A percentile compares a stretch with the other conserved stretches of the same genome.
phyloP scores from a whole-genome alignment of 2,329 filamentous ascomycete genomes.

The Fusarium praegraminearum region DNA sequence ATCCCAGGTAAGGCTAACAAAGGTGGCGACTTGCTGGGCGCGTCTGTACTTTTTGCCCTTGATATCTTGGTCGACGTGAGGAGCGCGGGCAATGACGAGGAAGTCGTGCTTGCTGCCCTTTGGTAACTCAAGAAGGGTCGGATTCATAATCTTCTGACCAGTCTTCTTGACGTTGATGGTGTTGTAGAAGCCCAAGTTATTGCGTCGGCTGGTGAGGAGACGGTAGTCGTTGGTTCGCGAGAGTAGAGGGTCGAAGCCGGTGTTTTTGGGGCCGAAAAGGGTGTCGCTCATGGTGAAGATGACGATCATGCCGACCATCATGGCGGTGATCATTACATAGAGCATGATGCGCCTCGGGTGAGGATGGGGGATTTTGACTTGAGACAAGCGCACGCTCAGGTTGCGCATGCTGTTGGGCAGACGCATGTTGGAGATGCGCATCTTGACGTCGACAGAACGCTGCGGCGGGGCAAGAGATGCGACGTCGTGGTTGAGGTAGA shows the following conservation, averaged over 20 bases:
- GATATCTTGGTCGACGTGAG: slow-evolving; percentile 37
- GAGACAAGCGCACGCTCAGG: slow-evolving; percentile 12
- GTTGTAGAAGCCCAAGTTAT: slow-evolving; percentile 41
- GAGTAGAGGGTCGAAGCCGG: slow-evolving; percentile 35
- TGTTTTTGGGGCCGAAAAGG: background rate
- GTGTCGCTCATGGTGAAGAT: slow-evolving; percentile 13
- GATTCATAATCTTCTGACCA: slow-evolving; percentile 43
- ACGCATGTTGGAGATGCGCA: slow-evolving; percentile 30
- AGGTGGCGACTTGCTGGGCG: slow-evolving; percentile 39
- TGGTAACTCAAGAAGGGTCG: slow-evolving; percentile 39
- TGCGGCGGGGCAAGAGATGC: background rate
- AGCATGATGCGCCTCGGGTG: slow-evolving; percentile 37
- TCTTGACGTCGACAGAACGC: slow-evolving; percentile 7
- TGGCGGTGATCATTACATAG: slow-evolving; percentile 21
- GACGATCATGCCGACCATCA: slow-evolving; percentile 29
- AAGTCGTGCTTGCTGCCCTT: slow-evolving; percentile 41
- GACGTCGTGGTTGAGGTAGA: background rate
- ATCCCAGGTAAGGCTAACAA: slow-evolving; percentile 38
- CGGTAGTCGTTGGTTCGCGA: slow-evolving; percentile 40
- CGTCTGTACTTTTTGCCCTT: slow-evolving; percentile 40
- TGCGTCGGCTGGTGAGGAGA: slow-evolving; percentile 33
- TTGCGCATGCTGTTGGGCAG: slow-evolving; percentile 27
- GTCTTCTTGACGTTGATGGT: slow-evolving; percentile 40
- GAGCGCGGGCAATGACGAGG: slow-evolving; percentile 38
- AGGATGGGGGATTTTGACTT: slow-evolving; percentile 25